Evolutionary conservation across 495 filamentous ascomycete species (phyloP), one percentile per base, ranked within the genome.

Genomic region (Trichoderma asperelloides): DNA sequence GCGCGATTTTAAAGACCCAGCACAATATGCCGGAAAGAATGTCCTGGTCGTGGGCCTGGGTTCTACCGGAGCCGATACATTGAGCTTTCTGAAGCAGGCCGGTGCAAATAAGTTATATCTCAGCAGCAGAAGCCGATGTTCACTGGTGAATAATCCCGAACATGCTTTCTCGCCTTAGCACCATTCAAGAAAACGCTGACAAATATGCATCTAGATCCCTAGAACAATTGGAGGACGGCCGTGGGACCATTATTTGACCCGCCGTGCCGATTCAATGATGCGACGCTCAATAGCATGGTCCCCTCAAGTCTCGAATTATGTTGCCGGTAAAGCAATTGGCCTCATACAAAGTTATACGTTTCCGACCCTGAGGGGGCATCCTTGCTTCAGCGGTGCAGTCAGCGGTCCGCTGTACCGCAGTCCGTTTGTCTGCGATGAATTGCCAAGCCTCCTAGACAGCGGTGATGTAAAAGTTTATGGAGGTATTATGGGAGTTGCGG

Each of bases 21-120:
- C 37, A n/a, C 51, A 40, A 49, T 65, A 65, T 62, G 65, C 69
- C 37, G 63, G 63, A 39, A 70, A 70, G 45, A 69, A 69, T 23
- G 67, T 74, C 13, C 66, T 72, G 45, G 67, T 71, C 21, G 66
- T 74, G 41, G 67, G 71, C 47, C 40, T 69, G 28, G 70, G 70
- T 15, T 66, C 62, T n/a, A 74, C 72, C 3, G 72, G 70, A 25
- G 68, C 66, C 3, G 72, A 74, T 28, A 69, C 69, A 21, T 49
- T 49, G 67, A 68, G 63, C 47, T 71, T 43, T 30, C 65, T 39
- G 37, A 40, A 33, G 49, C 63, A 25, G 64, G 67, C 30, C 55
- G 67, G 30, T 18, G 41, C 64, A 21, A 65, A 65, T 16, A 65
- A 65, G 64, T 23, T 65, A 5, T 65, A 65, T 51, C 64, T 65